phyloP scores from a whole-genome alignment of 768 basidiomycete genomes.

The Agrocybe praecox region DNA sequence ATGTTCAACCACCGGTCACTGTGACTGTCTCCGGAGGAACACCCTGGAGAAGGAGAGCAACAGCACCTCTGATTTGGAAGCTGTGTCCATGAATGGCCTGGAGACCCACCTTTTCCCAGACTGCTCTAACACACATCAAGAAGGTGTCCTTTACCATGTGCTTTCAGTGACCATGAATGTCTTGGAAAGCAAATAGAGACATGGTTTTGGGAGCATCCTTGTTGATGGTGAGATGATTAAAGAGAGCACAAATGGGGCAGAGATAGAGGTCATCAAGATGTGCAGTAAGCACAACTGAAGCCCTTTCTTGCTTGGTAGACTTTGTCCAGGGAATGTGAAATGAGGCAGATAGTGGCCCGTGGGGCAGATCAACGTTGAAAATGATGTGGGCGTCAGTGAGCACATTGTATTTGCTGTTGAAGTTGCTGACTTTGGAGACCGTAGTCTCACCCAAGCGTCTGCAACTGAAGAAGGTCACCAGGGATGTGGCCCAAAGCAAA shows the following conservation, averaged over 20 bases:
- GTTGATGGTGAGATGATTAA: constrained; percentile 23
- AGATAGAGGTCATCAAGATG: constrained; percentile 1
- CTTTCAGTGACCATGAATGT: neutral
- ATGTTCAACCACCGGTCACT: constrained; percentile 31
- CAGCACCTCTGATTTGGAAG: constrained; percentile 34
- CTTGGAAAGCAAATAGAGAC: constrained; percentile 15
- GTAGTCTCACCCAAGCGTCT: constrained; percentile 29
- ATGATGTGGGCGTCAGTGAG: neutral
- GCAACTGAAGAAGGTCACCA: constrained; percentile 36
- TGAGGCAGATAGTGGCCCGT: neutral
- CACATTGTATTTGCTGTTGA: neutral
- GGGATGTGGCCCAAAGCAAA: constrained; percentile 36
- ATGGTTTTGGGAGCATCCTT: constrained; percentile 13
- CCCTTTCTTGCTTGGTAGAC: constrained; percentile 15
- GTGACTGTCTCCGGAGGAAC: constrained; percentile 31
- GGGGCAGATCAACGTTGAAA: constrained; percentile 4
- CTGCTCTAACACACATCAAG: neutral
- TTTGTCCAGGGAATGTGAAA: constrained; percentile 25
- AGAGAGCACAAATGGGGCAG: constrained; percentile 19
- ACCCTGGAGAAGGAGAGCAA: constrained; percentile 24
- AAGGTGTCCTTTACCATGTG: neutral
- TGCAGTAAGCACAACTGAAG: constrained; percentile 12
- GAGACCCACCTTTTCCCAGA: constrained; percentile 10
- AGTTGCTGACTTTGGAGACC: constrained; percentile 6
- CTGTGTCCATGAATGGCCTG: constrained; percentile 24